These are phyloP conservation scores for Evernia prunastri DNA, from an alignment of 495 filamentous ascomycete species.

Conservation along the genomic window DNA sequence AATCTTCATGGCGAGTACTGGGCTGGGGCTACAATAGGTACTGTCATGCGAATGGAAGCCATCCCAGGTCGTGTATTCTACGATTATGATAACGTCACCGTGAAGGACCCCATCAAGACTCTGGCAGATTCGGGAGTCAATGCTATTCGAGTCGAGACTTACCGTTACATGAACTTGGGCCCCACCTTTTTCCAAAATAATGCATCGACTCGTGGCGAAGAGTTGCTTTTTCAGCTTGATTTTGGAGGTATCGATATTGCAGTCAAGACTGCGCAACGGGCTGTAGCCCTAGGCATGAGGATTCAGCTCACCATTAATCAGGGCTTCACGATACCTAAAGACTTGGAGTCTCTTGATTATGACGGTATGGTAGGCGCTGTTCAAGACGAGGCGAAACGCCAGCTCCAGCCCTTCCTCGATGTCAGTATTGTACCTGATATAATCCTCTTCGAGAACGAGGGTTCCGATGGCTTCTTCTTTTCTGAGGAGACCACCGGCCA, in stretches of 20 bases:
- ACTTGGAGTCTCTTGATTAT: constrained; percentile 20
- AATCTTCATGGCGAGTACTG: constrained; percentile 14
- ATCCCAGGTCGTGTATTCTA: constrained; percentile 23
- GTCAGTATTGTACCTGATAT: constrained; percentile 20
- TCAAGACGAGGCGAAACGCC: constrained; percentile 19
- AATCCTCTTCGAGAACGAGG: constrained; percentile 27
- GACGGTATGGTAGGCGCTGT: constrained; percentile 20
- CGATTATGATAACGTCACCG: constrained; percentile 23
- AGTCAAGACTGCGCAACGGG: constrained; percentile 22
- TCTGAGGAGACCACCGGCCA: constrained; percentile 24
- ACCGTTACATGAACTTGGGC: constrained; percentile 15
- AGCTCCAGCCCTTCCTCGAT: constrained; percentile 23
- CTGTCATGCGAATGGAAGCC: constrained; percentile 20
- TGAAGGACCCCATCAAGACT: constrained; percentile 24
- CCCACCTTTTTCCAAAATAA: constrained; percentile 15
- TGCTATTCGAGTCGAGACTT: constrained; percentile 19
- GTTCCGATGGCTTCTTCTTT: constrained; percentile 22
- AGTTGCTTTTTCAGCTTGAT: constrained; percentile 18
- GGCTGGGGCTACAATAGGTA: constrained; percentile 22
- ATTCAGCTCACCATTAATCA: constrained; percentile 25
- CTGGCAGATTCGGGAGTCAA: constrained; percentile 24
- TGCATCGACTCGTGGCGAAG: constrained; percentile 10
- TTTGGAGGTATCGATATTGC: constrained; percentile 23
- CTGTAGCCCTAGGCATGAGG: constrained; percentile 21
- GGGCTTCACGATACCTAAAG: constrained; percentile 20